Evolutionary conservation across 139 green algal species (phyloP).

Genomic region (Picochlorum sp.): DNA sequence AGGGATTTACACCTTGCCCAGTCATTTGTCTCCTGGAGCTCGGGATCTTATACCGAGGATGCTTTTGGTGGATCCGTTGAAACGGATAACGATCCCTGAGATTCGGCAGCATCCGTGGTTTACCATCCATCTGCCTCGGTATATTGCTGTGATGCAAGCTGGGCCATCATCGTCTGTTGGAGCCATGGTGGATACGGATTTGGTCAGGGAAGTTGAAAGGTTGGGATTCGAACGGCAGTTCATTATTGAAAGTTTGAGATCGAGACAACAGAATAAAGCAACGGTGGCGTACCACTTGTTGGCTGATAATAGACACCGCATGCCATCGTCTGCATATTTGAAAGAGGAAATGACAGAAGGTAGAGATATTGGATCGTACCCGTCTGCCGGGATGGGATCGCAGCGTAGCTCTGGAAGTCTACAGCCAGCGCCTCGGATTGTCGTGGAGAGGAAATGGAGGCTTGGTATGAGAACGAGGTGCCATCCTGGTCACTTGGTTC

Average conservation of each 20-base stretch:
- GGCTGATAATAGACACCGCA: conserved; percentile 63
- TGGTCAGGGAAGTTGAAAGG: conserved; percentile 71
- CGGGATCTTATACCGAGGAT: conserved; percentile 96
- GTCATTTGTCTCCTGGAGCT: conserved; percentile 82
- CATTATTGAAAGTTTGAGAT: conserved; percentile 57
- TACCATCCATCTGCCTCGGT: conserved; percentile 83
- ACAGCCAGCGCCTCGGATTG: conserved; percentile 43
- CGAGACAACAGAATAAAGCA: conserved; percentile 80
- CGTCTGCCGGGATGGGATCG: conserved; percentile 6
- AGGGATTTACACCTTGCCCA: conserved; percentile 94
- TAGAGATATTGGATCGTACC: not conserved
- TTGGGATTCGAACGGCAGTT: conserved; percentile 74
- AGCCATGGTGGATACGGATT: conserved; percentile 56
- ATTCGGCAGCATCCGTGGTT: conserved; percentile 96
- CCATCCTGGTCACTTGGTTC: conserved; percentile 78
- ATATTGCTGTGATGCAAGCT: conserved; percentile 86
- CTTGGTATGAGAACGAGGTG: conserved; percentile 61
- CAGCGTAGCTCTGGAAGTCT: conserved; percentile 9
- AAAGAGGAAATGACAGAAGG: conserved; percentile 49
- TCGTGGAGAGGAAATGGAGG: conserved; percentile 84
- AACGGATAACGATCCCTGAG: conserved; percentile 98
- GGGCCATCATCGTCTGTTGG: conserved; percentile 40
- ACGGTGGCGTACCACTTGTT: conserved; percentile 97
- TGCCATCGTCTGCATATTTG: conserved; percentile 51
- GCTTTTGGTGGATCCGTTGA: conserved; percentile 97